Evolutionary conservation across 139 green algal genomes (phyloP).

Genomic region (Haematococcus lacustris): DNA sequence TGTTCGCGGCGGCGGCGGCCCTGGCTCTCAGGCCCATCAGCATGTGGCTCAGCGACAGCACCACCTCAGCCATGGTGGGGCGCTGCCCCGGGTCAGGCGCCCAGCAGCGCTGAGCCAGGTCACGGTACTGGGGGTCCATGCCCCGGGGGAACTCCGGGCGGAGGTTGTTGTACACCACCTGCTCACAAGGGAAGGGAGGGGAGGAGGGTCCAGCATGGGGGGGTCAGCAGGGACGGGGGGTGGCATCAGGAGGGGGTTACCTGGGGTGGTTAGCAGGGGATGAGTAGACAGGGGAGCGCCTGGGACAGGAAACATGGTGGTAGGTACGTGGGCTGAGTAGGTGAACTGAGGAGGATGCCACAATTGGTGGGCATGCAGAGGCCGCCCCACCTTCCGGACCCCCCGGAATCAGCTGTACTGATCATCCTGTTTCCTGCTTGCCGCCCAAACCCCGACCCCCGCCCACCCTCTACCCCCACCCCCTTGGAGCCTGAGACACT

Average conservation of each 20-base stretch:
- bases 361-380: neutral
- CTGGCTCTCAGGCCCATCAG: slow-evolving; percentile 9
- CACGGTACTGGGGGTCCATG: slow-evolving; percentile 8
- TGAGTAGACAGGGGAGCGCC: neutral
- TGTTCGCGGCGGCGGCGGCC: neutral
- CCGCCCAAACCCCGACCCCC: neutral
- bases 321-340: neutral
- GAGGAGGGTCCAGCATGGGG: neutral
- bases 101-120: slow-evolving; percentile 13
- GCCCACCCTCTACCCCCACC: neutral
- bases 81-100: neutral
- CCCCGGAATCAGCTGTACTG: neutral
- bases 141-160: slow-evolving; percentile 6
- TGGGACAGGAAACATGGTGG: neutral
- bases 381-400: neutral
- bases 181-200: neutral
- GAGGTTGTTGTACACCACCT: slow-evolving; percentile 12
- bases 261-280: neutral
- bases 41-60: slow-evolving; percentile 5
- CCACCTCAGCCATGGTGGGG: slow-evolving; percentile 3
- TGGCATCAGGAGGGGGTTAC: neutral
- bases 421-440: neutral
- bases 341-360: neutral
- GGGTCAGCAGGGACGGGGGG: neutral
- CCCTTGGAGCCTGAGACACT: neutral